Evolutionary conservation across 306 rosid genomes (phyloP), one percentile per base, ranked within the genome.

Genomic region (Cicer bijugum): DNA sequence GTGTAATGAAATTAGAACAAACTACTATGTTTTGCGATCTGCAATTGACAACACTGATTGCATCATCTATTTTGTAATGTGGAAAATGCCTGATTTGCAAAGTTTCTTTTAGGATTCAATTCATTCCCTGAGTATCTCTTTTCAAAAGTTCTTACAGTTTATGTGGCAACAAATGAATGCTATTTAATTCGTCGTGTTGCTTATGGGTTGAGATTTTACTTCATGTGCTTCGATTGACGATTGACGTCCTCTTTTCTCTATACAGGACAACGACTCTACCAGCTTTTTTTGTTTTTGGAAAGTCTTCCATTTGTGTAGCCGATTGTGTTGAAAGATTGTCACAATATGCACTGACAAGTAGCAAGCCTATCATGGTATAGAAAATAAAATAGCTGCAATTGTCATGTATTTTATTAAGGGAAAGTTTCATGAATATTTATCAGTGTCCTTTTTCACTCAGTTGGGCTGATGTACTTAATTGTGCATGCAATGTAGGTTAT

Each of bases 191-290:
- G 40, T 65, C 12, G 17, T 62, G 47, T 75, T 72, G 55, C 44
- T 75, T 62, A 46, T 58, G 59, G 15, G 40, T 58, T 82, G 53
- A 39, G 6, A 61, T 72, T 56, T 12, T 52, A 12, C 47, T 64
- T 71, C 37, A 47, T 5, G 57, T 58, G 74, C 64, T 59, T 46
- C 60, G 10, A n/a, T 37, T 85, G 9, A 77, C 38, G 38, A 16
- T 37, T 85, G 9, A 77, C 38, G 43, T 63, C 47, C 20, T 57
- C 51, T 68, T 63, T 83, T 70, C 48, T 71, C 58, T 55, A 12
- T 78, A 80, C 89, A 93, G 98, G 89, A 91, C 96, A 1, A 85
- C 94, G 12, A 83, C 74, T 77, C 85, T 91, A 63, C 97, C 97
- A 3, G 92, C 94, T 3, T 80, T 84, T 71, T 89, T 78, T 82